Conservation (phyloP, 2,329 filamentous ascomycete genomes). For the Cordyceps cicadae region DNA sequence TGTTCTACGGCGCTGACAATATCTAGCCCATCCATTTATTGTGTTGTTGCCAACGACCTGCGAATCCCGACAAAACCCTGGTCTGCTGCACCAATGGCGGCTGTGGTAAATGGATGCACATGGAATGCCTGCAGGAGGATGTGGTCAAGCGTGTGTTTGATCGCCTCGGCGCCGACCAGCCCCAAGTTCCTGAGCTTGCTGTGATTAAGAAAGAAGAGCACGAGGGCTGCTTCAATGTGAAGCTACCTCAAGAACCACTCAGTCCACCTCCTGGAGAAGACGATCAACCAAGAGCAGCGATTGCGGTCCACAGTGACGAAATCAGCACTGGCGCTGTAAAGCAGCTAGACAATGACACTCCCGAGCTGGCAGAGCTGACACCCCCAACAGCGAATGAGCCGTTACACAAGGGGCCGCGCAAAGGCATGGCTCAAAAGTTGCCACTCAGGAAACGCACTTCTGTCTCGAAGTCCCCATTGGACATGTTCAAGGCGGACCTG, state of each 20-base stretch:
- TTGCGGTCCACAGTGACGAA: conserved; percentile 42
- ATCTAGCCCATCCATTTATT: conserved; percentile 43
- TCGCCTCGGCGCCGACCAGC: conserved; percentile 41
- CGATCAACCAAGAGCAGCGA: conserved; percentile 43
- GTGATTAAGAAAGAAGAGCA: conserved; percentile 23
- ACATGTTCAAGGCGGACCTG: conserved; percentile 43
- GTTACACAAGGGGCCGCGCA: not conserved
- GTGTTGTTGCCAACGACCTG: conserved; percentile 52
- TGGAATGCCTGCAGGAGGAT: conserved; percentile 52
- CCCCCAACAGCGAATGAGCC: conserved; percentile 9
- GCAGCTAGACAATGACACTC: conserved; percentile 24
- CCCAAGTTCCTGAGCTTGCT: conserved; percentile 31
- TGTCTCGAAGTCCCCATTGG: conserved; percentile 39
- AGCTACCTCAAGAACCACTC: conserved; percentile 27
- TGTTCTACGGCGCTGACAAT: not conserved
- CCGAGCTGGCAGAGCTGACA: conserved; percentile 24
- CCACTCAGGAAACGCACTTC: conserved; percentile 28
- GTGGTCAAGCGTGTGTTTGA: conserved; percentile 42
- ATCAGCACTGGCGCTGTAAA: conserved; percentile 31
- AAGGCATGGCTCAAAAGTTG: conserved; percentile 23
- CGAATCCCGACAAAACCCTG: conserved; percentile 53
- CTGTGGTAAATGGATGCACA: conserved; percentile 56
- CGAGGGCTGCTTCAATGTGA: conserved; percentile 7
- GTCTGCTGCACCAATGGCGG: conserved; percentile 47
- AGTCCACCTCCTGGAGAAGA: conserved; percentile 44